Evolutionary conservation across 169 alveolate species (phyloP).

Genomic region (Plasmodium gaboni): DNA sequence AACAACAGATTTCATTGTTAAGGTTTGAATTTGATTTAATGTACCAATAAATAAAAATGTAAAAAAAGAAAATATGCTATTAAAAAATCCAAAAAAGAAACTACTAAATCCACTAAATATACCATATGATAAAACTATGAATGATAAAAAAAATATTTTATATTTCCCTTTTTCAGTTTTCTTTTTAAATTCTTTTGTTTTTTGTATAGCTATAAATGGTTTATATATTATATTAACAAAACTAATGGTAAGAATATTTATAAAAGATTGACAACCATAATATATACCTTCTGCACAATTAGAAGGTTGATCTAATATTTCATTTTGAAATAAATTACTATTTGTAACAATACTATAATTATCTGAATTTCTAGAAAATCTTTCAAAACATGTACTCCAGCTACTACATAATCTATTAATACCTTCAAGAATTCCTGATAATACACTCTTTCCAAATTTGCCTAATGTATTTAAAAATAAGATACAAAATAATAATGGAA

Average conservation of each 20-base stretch:
- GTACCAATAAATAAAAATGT: constrained; percentile 82
- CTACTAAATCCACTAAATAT: constrained; percentile 77
- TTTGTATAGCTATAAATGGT: constrained; percentile 78
- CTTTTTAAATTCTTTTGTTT: constrained; percentile 63
- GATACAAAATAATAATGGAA: constrained; percentile 71
- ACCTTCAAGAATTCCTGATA: constrained; percentile 72
- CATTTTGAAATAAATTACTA: constrained; percentile 78
- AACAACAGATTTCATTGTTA: constrained; percentile 83
- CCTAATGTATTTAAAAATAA: constrained; percentile 53
- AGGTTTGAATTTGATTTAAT: constrained; percentile 85
- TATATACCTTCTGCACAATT: constrained; percentile 83
- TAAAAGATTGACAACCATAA: constrained; percentile 81
- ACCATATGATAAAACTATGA: constrained; percentile 51
- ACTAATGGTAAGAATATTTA: constrained; percentile 80
- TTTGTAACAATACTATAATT: constrained; percentile 68
- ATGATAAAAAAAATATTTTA: constrained; percentile 37
- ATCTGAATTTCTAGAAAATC: constrained; percentile 77
- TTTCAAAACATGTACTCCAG: constrained; percentile 76
- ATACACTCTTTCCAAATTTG: constrained; percentile 55
- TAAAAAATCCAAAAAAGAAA: constrained; percentile 76
- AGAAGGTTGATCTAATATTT: constrained; percentile 82
- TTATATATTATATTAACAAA: constrained; percentile 68
- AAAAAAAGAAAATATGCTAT: constrained; percentile 79
- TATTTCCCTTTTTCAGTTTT: constrained; percentile 73
- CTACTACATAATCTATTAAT: constrained; percentile 73